A percentile compares a stretch with the other conserved stretches of the same genome.
Conservation (phyloP, 1,284 basidiomycete species). For the Pseudozyma hubeiensis region DNA sequence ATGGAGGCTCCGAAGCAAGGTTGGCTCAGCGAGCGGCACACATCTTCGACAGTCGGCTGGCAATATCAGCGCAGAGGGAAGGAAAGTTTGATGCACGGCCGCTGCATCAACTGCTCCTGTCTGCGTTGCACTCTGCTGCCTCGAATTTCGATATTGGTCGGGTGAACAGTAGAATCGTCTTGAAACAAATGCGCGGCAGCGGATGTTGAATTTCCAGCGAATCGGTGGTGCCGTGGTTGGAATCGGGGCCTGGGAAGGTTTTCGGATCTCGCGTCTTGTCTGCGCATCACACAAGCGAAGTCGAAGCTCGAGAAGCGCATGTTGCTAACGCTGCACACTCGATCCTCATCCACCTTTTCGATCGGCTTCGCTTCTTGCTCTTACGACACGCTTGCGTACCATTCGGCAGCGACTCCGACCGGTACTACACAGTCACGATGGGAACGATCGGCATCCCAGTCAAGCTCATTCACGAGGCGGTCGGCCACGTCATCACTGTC, state of each 20-base stretch:
- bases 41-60: constrained; percentile 3
- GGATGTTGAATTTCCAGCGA: not conserved
- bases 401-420: not conserved
- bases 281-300: constrained; percentile 8
- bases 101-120: not conserved
- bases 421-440: constrained; percentile 23
- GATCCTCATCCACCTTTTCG: not conserved
- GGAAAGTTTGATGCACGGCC: not conserved
- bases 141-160: not conserved
- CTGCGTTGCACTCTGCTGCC: not conserved
- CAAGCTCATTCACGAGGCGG: constrained; percentile 72
- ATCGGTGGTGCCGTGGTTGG: not conserved
- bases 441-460: constrained; percentile 69
- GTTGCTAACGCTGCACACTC: constrained; percentile 1
- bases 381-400: not conserved
- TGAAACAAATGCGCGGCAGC: not conserved
- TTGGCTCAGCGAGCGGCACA: constrained; percentile 4
- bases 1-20: not conserved
- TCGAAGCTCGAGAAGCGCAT: not conserved
- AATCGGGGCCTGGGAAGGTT: constrained; percentile 1
- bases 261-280: constrained; percentile 33
- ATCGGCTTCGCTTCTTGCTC: not conserved
- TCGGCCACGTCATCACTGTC: constrained; percentile 96
- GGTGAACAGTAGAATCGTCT: not conserved
- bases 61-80: constrained; percentile 1